Evolutionary conservation across 306 rosid species (phyloP).

Genomic region (Ormosia semicastrata): DNA sequence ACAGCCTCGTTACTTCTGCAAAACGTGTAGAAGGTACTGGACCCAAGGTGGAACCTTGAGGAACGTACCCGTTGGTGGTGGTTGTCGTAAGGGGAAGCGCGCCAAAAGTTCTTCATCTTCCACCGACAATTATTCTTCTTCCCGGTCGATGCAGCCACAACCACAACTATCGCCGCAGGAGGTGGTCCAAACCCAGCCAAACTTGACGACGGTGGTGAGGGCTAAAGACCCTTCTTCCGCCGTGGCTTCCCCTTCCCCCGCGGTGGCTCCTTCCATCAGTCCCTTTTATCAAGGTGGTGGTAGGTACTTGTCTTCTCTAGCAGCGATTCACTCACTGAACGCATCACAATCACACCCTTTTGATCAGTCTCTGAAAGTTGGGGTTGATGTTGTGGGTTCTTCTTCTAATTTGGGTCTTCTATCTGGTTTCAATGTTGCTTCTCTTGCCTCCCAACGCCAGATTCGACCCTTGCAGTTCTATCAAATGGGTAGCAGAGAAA

Average conservation of each 20-base stretch:
- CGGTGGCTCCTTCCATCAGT: background rate
- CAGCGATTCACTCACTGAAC: conserved; percentile 35
- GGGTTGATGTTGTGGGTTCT: background rate
- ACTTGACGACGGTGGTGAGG: background rate
- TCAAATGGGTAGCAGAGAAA: conserved; percentile 25
- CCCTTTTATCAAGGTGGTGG: conserved; percentile 30
- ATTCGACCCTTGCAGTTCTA: conserved; percentile 26
- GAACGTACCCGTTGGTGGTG: conserved; percentile 67
- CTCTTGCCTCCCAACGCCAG: conserved; percentile 28
- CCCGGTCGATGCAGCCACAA: background rate
- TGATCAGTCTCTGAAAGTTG: conserved; percentile 15
- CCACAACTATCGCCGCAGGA: background rate
- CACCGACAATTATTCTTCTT: conserved; percentile 14
- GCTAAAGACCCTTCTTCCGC: background rate
- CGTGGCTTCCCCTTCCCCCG: background rate
- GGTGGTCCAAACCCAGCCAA: background rate
- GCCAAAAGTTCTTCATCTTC: conserved; percentile 5
- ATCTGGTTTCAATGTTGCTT: conserved; percentile 40
- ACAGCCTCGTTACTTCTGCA: conserved; percentile 69
- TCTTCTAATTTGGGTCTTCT: conserved; percentile 44
- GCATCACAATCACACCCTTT: conserved; percentile 7
- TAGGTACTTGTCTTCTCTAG: conserved; percentile 44
- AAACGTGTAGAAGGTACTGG: conserved; percentile 65
- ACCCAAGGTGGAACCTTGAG: conserved; percentile 70
- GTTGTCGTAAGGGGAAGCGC: conserved; percentile 50